A percentile compares a stretch with the other conserved stretches of the same genome.
Evolutionary conservation across 148 eudicot species (phyloP).

Genomic region (Rhododendron griersonianum): DNA sequence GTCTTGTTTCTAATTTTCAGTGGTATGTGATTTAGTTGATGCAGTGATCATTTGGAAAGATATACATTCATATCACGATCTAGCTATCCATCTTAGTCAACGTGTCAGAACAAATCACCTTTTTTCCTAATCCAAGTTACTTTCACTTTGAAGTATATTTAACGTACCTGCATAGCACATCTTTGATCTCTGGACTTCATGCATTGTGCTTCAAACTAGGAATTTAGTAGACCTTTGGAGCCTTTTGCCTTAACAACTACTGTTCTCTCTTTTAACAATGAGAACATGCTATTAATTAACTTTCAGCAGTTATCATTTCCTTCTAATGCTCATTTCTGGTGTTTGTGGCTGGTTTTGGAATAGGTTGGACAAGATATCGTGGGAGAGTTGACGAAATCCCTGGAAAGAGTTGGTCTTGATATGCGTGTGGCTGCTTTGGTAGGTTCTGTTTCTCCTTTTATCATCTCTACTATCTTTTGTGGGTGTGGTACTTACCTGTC

Average conservation of each 20-base stretch:
- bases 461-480: not conserved
- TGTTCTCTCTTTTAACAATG: not conserved
- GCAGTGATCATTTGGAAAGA: not conserved
- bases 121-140: not conserved
- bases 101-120: not conserved
- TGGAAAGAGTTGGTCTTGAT: constrained; percentile 74
- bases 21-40: not conserved
- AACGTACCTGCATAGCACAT: not conserved
- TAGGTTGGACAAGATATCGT: constrained; percentile 91
- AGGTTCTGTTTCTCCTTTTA: constrained; percentile 14
- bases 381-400: constrained; percentile 71
- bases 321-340: not conserved
- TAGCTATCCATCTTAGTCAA: not conserved
- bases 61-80: not conserved
- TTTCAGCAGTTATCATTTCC: not conserved
- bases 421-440: constrained; percentile 98
- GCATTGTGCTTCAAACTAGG: not conserved
- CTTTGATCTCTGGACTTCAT: not conserved
- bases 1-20: not conserved
- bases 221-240: not conserved
- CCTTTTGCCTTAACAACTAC: not conserved
- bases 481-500: not conserved
- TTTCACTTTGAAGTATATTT: not conserved
- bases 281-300: not conserved
- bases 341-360: constrained; percentile 8